These are phyloP conservation scores for Thalassiosira livingstoniorum DNA, from an alignment of 352 stramenopile species.

Conservation along the genomic window DNA sequence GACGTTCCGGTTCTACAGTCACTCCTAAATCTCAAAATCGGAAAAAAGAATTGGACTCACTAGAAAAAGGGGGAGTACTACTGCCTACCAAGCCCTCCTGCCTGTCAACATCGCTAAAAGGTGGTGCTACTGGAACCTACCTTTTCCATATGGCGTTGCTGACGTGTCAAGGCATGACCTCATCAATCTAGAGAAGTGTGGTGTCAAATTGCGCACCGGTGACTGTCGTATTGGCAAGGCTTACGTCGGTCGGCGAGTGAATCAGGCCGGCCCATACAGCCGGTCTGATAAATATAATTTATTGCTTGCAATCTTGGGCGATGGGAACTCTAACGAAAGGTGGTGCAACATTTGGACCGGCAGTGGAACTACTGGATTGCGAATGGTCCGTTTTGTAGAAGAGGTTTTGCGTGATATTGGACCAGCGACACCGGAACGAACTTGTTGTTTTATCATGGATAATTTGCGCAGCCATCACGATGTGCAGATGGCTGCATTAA, in stretches of 20 bases:
- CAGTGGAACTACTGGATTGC: neutral
- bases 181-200: constrained; percentile 29
- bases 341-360: neutral
- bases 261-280: neutral
- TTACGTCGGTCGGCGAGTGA: neutral
- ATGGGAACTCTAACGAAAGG: neutral
- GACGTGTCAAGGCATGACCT: constrained; percentile 15
- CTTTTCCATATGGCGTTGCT: constrained; percentile 23
- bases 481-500: neutral
- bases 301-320: neutral
- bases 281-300: neutral
- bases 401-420: neutral
- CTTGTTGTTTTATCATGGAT: neutral
- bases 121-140: constrained; percentile 16
- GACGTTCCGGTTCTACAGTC: constrained; percentile 8
- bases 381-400: neutral
- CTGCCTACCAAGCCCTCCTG: constrained; percentile 20
- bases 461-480: neutral
- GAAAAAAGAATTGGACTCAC: constrained; percentile 29
- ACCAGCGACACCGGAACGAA: neutral
- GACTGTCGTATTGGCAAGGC: constrained; percentile 12
- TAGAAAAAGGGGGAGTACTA: constrained; percentile 12
- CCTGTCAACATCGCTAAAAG: constrained; percentile 5
- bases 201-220: constrained; percentile 8
- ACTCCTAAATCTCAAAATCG: constrained; percentile 14